Evolutionary conservation across 306 rosid species (phyloP).

Genomic region (Lithocarpus polystachyus): DNA sequence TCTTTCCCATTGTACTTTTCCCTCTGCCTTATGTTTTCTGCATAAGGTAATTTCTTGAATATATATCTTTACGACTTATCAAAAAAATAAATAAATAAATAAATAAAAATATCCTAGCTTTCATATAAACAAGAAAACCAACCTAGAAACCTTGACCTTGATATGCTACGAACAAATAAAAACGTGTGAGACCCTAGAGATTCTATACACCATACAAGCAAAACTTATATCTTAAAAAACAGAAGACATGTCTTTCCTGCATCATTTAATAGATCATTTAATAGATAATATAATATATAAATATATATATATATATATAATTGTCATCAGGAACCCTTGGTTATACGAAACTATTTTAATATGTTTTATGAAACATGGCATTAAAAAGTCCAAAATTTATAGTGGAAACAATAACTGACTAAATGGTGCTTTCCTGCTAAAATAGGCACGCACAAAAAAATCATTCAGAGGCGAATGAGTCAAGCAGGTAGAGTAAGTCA

Average conservation of each 20-base stretch:
- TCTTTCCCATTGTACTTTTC: too few relatives aligned
- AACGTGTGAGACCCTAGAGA: not conserved
- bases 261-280: not conserved
- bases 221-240: not conserved
- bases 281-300: not conserved
- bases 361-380: not conserved
- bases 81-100: too few relatives aligned
- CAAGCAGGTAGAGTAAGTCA: slow-evolving; percentile 22
- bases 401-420: not conserved
- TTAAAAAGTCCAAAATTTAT: slow-evolving; percentile 1
- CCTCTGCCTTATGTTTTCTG: too few relatives aligned
- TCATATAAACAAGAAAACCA: not conserved
- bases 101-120: too few relatives aligned
- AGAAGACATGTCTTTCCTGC: slow-evolving; percentile 10
- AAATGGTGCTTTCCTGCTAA: not conserved
- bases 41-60: too few relatives aligned
- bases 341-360: not conserved
- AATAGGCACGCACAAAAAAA: not conserved
- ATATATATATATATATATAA: not conserved
- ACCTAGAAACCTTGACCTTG: not conserved
- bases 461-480: not conserved
- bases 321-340: slow-evolving; percentile 12
- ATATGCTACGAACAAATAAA: not conserved
- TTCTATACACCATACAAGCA: not conserved
- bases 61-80: too few relatives aligned